These are phyloP conservation scores for Coemansia sp. DNA, from an alignment of 192 early-diverging fungal genomes.

Conservation along the genomic window DNA sequence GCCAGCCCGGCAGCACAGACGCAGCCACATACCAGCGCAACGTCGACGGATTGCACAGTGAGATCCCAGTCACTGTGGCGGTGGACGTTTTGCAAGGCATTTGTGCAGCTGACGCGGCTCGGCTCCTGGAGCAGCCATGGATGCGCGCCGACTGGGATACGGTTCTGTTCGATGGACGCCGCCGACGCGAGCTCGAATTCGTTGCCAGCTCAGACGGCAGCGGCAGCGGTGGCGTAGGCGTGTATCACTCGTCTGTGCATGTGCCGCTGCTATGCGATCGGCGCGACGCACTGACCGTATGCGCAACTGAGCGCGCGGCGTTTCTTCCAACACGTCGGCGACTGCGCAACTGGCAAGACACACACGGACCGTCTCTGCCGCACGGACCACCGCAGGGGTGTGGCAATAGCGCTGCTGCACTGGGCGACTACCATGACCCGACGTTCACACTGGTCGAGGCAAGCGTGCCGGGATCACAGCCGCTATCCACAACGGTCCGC, in stretches of 20 bases:
- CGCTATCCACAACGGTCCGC: conserved; percentile 24
- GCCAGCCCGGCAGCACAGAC: neutral
- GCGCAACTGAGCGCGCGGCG: conserved; percentile 11
- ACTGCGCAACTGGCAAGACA: conserved; percentile 31
- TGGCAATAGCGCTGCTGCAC: conserved; percentile 6
- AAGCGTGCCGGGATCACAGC: conserved; percentile 52
- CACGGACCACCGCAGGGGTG: neutral
- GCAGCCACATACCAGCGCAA: conserved; percentile 22
- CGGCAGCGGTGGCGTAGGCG: conserved; percentile 13
- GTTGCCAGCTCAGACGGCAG: conserved; percentile 1
- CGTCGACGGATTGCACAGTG: conserved; percentile 14
- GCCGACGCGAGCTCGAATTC: conserved; percentile 26
- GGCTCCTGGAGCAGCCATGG: conserved; percentile 15
- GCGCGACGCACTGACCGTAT: conserved; percentile 44
- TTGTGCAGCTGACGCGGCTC: conserved; percentile 7
- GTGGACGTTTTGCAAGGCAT: conserved; percentile 27
- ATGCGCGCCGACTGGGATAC: conserved; percentile 19
- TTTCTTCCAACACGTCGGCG: conserved; percentile 36
- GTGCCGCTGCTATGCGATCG: conserved; percentile 29
- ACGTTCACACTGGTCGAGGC: conserved; percentile 42
- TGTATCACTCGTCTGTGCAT: conserved; percentile 23
- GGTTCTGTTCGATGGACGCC: conserved; percentile 21
- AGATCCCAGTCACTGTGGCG: conserved; percentile 39
- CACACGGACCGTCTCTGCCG: neutral
- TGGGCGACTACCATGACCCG: conserved; percentile 32